Evolutionary conservation across 768 basidiomycete genomes (phyloP).

Genomic region (Tulasnella sp.): DNA sequence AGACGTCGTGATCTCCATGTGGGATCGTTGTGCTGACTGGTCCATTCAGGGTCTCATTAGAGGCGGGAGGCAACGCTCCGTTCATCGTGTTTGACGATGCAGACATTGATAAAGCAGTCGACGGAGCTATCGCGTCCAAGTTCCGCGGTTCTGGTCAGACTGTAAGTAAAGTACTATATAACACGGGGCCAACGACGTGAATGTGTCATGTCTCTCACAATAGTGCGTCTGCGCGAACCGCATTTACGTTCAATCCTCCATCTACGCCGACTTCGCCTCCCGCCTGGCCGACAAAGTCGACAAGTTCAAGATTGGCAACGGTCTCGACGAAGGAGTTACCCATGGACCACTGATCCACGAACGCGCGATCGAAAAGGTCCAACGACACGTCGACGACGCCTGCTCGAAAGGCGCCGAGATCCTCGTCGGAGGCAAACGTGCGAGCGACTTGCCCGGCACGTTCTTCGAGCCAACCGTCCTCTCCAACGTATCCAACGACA

Average conservation of each 20-base stretch:
- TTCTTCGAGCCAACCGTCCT: constrained; percentile 89
- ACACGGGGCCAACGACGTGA: too few species aligned
- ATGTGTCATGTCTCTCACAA: too few species aligned
- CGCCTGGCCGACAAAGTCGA: constrained; percentile 74
- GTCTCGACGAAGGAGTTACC: constrained; percentile 71
- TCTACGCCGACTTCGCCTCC: constrained; percentile 88
- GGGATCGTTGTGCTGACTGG: neutral
- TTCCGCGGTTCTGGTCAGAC: constrained; percentile 78
- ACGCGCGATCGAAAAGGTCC: constrained; percentile 76
- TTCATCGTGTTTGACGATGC: constrained; percentile 98
- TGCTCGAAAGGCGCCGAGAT: constrained; percentile 74
- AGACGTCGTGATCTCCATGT: constrained; percentile 15
- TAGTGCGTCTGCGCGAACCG: constrained; percentile 74
- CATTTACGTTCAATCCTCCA: constrained; percentile 81
- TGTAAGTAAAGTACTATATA: too few species aligned
- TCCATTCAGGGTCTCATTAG: constrained; percentile 50
- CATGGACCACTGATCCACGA: constrained; percentile 92
- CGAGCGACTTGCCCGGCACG: constrained; percentile 38
- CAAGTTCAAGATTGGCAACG: constrained; percentile 78
- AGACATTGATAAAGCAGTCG: constrained; percentile 83
- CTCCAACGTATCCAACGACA: constrained; percentile 61
- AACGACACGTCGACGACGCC: constrained; percentile 79
- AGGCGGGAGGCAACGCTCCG: constrained; percentile 90
- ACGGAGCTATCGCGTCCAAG: constrained; percentile 66
- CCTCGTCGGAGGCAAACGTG: constrained; percentile 73